phyloP scores from a whole-genome alignment of 1,284 basidiomycete genomes.

The Athelia psychrophila region DNA sequence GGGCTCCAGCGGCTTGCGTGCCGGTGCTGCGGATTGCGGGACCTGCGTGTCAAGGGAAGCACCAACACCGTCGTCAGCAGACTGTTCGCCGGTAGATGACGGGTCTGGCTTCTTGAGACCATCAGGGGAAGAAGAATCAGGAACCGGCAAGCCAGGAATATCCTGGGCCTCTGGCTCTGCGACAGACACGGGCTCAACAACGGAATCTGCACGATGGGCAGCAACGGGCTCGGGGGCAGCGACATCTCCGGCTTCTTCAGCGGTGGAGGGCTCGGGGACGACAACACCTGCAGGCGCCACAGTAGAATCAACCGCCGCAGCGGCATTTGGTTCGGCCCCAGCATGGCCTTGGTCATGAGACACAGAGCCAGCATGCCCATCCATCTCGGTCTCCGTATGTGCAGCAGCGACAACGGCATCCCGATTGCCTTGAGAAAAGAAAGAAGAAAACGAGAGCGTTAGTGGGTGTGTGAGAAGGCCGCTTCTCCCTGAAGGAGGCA shows the following conservation, averaged over 20 bases:
- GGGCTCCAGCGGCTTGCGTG: constrained; percentile 33
- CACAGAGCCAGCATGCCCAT: constrained; percentile 28
- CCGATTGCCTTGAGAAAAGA: constrained; percentile 47
- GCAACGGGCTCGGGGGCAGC: constrained; percentile 30
- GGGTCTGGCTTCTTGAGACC: constrained; percentile 6
- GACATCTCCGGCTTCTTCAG: neutral
- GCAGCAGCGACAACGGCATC: constrained; percentile 42
- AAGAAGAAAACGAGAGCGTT: constrained; percentile 31
- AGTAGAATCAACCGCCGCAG: constrained; percentile 19
- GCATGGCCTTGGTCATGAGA: constrained; percentile 17
- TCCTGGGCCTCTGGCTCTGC: constrained; percentile 21
- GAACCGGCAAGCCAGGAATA: neutral
- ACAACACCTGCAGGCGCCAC: constrained; percentile 12
- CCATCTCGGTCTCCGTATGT: constrained; percentile 27
- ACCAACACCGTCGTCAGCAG: constrained; percentile 38
- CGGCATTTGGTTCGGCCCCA: constrained; percentile 19
- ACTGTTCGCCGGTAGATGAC: constrained; percentile 29
- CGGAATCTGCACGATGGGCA: constrained; percentile 28
- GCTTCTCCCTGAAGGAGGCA: constrained; percentile 2
- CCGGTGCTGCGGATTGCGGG: constrained; percentile 9
- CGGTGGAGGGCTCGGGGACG: constrained; percentile 5
- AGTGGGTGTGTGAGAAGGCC: neutral
- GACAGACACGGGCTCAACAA: constrained; percentile 33
- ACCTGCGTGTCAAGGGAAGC: constrained; percentile 39
- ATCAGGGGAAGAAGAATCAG: constrained; percentile 1